A percentile compares a stretch with the other conserved stretches of the same genome.
Conservation (phyloP, 1,284 basidiomycete genomes). For the Afroboletus lepidellus region DNA sequence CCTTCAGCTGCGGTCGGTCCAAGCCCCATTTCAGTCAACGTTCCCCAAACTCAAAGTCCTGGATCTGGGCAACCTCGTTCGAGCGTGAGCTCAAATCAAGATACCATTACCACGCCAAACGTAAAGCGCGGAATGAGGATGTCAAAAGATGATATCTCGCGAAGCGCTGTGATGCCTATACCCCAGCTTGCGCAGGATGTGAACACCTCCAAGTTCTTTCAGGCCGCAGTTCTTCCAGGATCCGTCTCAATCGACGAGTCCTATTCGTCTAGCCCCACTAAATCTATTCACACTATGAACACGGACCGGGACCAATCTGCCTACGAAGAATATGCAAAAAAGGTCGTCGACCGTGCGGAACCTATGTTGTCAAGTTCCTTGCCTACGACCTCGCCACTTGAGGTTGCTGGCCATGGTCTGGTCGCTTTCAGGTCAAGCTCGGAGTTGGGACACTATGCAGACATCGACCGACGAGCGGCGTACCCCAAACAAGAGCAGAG, state of each 20-base stretch:
- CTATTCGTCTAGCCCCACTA: conserved; percentile 53
- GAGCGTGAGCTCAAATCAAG: conserved; percentile 54
- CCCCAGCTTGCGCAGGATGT: conserved; percentile 56
- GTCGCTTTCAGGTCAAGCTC: conserved; percentile 61
- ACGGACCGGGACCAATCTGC: conserved; percentile 34
- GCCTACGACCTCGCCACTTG: conserved; percentile 47
- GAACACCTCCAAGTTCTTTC: conserved; percentile 62
- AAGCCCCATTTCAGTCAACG: conserved; percentile 29
- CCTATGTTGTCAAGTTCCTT: conserved; percentile 59
- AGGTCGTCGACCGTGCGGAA: conserved; percentile 47
- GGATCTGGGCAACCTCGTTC: conserved; percentile 49
- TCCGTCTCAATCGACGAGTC: conserved; percentile 37
- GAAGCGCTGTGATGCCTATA: conserved; percentile 56
- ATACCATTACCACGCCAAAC: conserved; percentile 37
- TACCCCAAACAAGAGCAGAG: conserved; percentile 40
- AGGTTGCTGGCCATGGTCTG: conserved; percentile 38
- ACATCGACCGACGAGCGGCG: conserved; percentile 43
- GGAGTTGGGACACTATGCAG: conserved; percentile 75
- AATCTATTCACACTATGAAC: conserved; percentile 45
- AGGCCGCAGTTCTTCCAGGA: conserved; percentile 35
- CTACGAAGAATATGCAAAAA: conserved; percentile 41
- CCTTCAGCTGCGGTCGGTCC: conserved; percentile 19
- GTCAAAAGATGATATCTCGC: conserved; percentile 66
- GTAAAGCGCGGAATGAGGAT: conserved; percentile 38
- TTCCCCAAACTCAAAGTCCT: conserved; percentile 20